Evolutionary conservation across 1,139 yeast species (phyloP).

Genomic region (Pichia sp.): DNA sequence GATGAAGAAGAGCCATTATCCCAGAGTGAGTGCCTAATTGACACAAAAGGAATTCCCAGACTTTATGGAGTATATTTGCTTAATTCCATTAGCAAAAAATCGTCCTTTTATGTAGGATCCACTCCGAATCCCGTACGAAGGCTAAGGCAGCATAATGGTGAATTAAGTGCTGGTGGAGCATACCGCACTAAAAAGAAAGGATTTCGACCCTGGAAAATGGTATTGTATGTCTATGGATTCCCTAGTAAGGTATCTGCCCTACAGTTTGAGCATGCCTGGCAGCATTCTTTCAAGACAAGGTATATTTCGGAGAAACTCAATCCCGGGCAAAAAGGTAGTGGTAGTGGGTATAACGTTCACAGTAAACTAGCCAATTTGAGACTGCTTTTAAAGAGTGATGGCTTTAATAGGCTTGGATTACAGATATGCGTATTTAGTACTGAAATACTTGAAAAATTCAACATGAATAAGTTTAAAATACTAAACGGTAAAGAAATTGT

Average conservation of each 20-base stretch:
- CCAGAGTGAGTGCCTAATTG: too few species aligned
- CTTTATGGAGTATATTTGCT: constrained; percentile 63
- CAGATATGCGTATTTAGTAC: constrained; percentile 21
- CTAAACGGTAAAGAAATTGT: constrained; percentile 4
- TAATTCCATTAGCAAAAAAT: constrained; percentile 46
- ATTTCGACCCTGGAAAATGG: constrained; percentile 68
- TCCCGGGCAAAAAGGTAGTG: constrained; percentile 21
- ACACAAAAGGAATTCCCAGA: constrained; percentile 8
- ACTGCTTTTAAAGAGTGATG: constrained; percentile 33
- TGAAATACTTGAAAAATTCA: constrained; percentile 7
- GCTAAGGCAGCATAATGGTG: constrained; percentile 73
- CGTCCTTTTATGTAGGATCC: constrained; percentile 65
- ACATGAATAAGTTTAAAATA: constrained; percentile 15
- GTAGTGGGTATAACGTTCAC: constrained; percentile 33
- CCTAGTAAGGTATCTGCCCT: constrained; percentile 65
- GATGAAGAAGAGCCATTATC: too few species aligned
- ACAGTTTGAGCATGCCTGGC: constrained; percentile 74
- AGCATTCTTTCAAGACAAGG: constrained; percentile 59
- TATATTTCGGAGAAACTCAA: constrained; percentile 35
- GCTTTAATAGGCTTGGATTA: constrained; percentile 34
- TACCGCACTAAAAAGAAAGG: constrained; percentile 48
- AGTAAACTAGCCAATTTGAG: constrained; percentile 45
- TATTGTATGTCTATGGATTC: constrained; percentile 56
- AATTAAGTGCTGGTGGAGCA: constrained; percentile 55
- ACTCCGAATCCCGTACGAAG: constrained; percentile 67